Percentiles rank a stretch among this genome's conserved stretches.
Evolutionary conservation across 441 rosid genomes (phyloP).

Genomic region (Corymbia citriodora): DNA sequence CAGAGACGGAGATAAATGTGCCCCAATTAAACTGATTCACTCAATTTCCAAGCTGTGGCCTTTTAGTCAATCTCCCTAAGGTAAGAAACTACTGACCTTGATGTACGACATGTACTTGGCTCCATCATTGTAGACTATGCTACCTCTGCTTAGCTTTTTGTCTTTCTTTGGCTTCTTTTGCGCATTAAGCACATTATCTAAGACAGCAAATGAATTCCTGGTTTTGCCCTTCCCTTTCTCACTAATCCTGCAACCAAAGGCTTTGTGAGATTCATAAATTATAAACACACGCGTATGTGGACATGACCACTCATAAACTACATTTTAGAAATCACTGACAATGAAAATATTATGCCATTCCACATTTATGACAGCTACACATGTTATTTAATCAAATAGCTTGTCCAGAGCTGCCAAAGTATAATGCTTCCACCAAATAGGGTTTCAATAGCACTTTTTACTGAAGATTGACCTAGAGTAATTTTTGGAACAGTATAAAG

Average conservation of each 20-base stretch:
- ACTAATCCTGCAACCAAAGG: constrained; percentile 21
- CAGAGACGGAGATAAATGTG: not conserved
- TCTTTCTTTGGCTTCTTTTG: constrained; percentile 34
- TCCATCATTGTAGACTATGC: constrained; percentile 61
- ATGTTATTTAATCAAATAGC: not conserved
- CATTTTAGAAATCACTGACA: not conserved
- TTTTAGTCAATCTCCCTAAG: not conserved
- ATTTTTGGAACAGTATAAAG: not conserved
- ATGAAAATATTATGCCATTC: not conserved
- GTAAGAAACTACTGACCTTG: constrained; percentile 48
- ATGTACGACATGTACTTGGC: constrained; percentile 85
- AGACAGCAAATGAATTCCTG: constrained; percentile 26
- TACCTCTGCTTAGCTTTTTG: constrained; percentile 46
- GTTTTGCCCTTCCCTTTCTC: constrained; percentile 40
- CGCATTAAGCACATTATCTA: constrained; percentile 24
- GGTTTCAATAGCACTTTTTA: not conserved
- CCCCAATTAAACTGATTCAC: not conserved
- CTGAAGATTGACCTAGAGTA: not conserved
- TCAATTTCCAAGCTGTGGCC: not conserved
- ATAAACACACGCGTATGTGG: not conserved
- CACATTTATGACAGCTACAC: not conserved
- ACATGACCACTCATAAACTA: not conserved
- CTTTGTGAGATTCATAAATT: constrained; percentile 2
- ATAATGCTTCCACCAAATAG: not conserved
- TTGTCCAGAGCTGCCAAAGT: not conserved